Percentiles rank a stretch among this genome's conserved stretches.
Conservation (phyloP, 148 eudicot genomes). For the Nepenthes mirabilis region DNA sequence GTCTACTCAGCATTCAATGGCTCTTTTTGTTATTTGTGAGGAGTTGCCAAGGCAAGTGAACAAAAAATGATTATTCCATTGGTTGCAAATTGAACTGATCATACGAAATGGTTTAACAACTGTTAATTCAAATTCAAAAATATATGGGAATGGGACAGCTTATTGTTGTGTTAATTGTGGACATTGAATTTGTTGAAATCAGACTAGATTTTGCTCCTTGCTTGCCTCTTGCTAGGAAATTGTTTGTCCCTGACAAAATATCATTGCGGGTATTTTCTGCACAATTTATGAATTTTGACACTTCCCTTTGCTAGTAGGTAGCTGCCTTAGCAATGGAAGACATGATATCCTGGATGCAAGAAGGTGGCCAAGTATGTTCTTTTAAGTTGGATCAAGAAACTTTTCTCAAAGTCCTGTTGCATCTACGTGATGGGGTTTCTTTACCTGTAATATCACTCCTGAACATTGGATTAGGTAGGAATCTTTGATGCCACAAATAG, state of each 20-base stretch:
- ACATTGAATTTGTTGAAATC: too few relatives aligned
- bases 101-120: too few relatives aligned
- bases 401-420: not conserved
- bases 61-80: too few relatives aligned
- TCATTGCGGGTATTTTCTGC: not conserved
- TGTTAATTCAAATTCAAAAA: too few relatives aligned
- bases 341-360: constrained; percentile 99
- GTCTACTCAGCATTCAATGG: too few relatives aligned
- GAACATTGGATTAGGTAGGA: constrained; percentile 57
- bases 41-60: too few relatives aligned
- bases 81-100: too few relatives aligned
- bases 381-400: not conserved
- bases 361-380: constrained; percentile 92
- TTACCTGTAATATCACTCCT: not conserved
- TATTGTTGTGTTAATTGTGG: too few relatives aligned
- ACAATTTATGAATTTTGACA: not conserved
- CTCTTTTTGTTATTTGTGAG: too few relatives aligned
- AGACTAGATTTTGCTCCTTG: not conserved
- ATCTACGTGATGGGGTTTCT: not conserved
- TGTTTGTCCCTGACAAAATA: not conserved
- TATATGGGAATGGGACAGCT: too few relatives aligned
- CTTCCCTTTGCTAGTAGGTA: constrained; percentile 52
- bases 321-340: constrained; percentile 99
- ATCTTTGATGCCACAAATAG: constrained; percentile 98
- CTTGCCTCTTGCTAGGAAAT: not conserved